Conservation (phyloP, 441 rosid genomes). For the Hypseocharis bilobata region DNA sequence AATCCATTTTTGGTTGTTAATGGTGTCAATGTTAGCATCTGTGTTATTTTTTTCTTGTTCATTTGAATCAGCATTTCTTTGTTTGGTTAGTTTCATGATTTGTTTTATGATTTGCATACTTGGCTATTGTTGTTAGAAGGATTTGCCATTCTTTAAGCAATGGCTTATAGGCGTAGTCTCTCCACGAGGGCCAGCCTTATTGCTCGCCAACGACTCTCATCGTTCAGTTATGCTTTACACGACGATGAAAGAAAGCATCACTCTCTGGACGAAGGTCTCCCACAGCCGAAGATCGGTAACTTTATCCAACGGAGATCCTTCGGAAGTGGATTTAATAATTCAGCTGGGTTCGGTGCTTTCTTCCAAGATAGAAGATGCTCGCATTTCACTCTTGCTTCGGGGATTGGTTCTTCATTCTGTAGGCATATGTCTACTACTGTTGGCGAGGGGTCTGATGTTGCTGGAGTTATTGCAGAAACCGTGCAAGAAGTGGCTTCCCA, state of each 20-base stretch:
- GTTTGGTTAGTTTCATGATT: no score
- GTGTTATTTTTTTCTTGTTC: neutral
- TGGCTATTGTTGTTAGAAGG: slow-evolving; percentile 1
- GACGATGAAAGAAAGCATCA: slow-evolving; percentile 32
- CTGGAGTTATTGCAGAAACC: slow-evolving; percentile 46
- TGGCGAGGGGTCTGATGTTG: slow-evolving; percentile 49
- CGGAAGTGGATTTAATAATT: slow-evolving; percentile 25
- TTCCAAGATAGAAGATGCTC: slow-evolving; percentile 24
- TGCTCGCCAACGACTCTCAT: slow-evolving; percentile 30
- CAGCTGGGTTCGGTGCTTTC: slow-evolving; percentile 21
- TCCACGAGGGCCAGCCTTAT: slow-evolving; percentile 37
- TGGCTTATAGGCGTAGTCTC: slow-evolving; percentile 52
- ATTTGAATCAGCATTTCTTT: neutral
- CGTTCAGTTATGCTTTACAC: slow-evolving; percentile 32
- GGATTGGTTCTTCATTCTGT: slow-evolving; percentile 35
- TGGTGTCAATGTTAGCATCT: no score
- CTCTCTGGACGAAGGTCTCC: slow-evolving; percentile 19
- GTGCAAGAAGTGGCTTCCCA: slow-evolving; percentile 43
- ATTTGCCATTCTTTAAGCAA: slow-evolving; percentile 19
- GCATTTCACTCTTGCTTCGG: slow-evolving; percentile 25
- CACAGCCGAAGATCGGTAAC: slow-evolving; percentile 23
- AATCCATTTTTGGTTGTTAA: no score
- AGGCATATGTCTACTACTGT: slow-evolving; percentile 60
- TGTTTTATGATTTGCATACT: slow-evolving; percentile 5
- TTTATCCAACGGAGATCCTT: slow-evolving; percentile 32